These are phyloP conservation scores for Fusarium sp. DNA, from an alignment of 2,329 filamentous ascomycete species.

Conservation along the genomic window DNA sequence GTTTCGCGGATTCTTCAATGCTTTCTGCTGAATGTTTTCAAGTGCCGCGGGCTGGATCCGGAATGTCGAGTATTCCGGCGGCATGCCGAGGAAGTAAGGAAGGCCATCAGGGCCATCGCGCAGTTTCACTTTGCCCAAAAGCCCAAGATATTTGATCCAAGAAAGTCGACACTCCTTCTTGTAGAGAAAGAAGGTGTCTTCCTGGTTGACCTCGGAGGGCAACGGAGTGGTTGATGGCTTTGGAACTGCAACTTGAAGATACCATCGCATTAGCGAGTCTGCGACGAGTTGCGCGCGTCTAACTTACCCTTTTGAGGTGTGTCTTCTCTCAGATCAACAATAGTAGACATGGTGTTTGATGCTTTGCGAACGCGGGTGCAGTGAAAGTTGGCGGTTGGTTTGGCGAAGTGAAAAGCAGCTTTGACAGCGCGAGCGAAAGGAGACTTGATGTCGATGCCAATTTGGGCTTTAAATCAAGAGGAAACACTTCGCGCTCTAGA, in stretches of 20 bases:
- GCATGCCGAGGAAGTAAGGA: constrained; percentile 11
- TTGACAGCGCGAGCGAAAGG: not conserved
- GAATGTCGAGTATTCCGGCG: not conserved
- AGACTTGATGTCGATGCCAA: not conserved
- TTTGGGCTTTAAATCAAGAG: too few relatives aligned
- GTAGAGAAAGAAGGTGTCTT: not conserved
- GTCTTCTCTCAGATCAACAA: not conserved
- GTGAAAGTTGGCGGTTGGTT: not conserved
- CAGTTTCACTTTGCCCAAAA: constrained; percentile 2
- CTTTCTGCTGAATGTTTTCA: not conserved
- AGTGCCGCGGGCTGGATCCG: not conserved
- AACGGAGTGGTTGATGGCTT: fast-evolving
- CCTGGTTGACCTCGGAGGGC: not conserved
- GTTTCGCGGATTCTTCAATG: not conserved
- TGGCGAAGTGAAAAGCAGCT: not conserved
- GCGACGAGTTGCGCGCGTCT: not conserved
- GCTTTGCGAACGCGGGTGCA: not conserved
- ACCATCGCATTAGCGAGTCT: not conserved
- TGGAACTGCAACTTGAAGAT: not conserved
- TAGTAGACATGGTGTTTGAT: not conserved
- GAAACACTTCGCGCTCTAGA: too few relatives aligned
- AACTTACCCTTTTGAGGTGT: not conserved
- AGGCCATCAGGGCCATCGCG: constrained; percentile 1
- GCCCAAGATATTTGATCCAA: constrained; percentile 11
- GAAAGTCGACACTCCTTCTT: constrained; percentile 8